A percentile compares a stretch with the other conserved stretches of the same genome.
Evolutionary conservation across 2,329 filamentous ascomycete genomes (phyloP).

Genomic region (Leptographium wingfieldii): DNA sequence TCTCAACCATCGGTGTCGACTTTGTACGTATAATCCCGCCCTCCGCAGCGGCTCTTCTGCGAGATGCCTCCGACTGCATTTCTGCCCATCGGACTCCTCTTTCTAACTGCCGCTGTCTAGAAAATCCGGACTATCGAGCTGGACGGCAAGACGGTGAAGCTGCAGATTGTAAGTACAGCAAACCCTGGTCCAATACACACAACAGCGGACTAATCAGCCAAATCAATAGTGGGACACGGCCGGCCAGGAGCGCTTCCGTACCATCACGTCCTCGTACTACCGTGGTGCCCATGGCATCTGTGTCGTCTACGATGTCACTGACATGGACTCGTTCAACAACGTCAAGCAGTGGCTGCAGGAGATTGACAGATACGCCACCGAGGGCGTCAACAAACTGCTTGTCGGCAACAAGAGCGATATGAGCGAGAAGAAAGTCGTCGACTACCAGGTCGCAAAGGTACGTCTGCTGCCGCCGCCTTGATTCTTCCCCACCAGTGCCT

Average conservation of each 20-base stretch:
- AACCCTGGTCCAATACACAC: no score
- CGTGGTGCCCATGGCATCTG: constrained; percentile 98
- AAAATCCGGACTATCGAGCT: constrained; percentile 99
- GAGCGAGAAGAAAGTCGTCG: constrained; percentile 99
- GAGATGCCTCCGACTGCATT: background rate
- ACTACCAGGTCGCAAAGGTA: constrained; percentile 99
- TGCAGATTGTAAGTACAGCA: constrained; percentile 54
- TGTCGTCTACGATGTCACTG: constrained; percentile 99
- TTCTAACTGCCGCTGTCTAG: constrained; percentile 29
- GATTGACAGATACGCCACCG: constrained; percentile 97
- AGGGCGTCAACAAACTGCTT: constrained; percentile 98
- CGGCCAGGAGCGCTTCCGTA: constrained; percentile 98
- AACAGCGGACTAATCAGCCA: background rate
- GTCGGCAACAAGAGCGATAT: constrained; percentile 99
- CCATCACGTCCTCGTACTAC: constrained; percentile 99
- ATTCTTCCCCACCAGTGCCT: background rate
- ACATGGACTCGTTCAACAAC: constrained; percentile 99
- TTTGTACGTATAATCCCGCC: constrained; percentile 54
- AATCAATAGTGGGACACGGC: constrained; percentile 88
- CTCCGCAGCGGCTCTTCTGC: background rate
- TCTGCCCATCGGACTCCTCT: background rate
- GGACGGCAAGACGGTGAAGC: constrained; percentile 98
- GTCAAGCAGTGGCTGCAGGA: constrained; percentile 99
- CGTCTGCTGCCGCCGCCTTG: background rate
- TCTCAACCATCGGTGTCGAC: constrained; percentile 98